Conservation (phyloP, 306 rosid species). For the Dryas alaskensis region DNA sequence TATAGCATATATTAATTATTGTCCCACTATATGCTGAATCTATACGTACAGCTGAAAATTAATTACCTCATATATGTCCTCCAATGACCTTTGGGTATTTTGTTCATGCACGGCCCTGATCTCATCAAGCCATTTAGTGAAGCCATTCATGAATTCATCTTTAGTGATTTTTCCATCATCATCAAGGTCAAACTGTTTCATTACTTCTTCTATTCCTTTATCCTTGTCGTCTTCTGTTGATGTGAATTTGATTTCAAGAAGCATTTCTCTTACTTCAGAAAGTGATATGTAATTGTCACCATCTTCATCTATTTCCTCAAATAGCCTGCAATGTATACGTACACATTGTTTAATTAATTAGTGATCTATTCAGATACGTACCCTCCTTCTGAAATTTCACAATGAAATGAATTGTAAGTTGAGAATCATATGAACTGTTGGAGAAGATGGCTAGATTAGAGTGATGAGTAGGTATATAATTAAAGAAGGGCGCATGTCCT, state of each 20-base stretch:
- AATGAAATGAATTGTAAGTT: no score
- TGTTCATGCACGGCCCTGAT: constrained; percentile 12
- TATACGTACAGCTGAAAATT: not conserved
- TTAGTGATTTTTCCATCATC: constrained; percentile 45
- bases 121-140: constrained; percentile 34
- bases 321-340: constrained; percentile 34
- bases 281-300: constrained; percentile 33
- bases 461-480: no score
- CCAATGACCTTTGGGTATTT: not conserved
- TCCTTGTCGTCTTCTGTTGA: constrained; percentile 32
- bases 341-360: not conserved
- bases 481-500: no score
- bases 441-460: no score
- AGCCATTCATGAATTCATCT: constrained; percentile 57
- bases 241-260: constrained; percentile 33
- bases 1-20: no score
- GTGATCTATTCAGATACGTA: not conserved
- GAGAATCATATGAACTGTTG: no score
- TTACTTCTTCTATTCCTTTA: constrained; percentile 36
- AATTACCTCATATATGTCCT: constrained; percentile 7
- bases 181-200: constrained; percentile 46
- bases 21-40: not conserved
- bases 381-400: not conserved
- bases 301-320: constrained; percentile 43
- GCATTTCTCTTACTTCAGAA: constrained; percentile 40